A percentile compares a stretch with the other conserved stretches of the same genome.
These are phyloP conservation scores for Nakazawaea wyomingensis DNA, from an alignment of 805 yeast species.

Conservation along the genomic window DNA sequence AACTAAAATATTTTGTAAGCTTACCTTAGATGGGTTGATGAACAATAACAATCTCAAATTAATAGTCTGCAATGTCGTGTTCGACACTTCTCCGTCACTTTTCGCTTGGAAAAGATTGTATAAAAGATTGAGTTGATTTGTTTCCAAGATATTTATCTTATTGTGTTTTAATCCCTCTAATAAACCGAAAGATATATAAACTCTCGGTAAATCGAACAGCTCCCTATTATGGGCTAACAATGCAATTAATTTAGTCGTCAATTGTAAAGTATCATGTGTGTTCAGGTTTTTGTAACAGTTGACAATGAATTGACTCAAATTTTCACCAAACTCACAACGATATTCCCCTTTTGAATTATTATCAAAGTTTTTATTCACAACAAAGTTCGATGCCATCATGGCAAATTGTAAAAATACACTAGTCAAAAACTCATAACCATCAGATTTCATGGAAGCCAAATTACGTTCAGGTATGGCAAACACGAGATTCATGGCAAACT, in stretches of 20 bases:
- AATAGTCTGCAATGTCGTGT: conserved; percentile 45
- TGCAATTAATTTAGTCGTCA: conserved; percentile 31
- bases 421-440: conserved; percentile 33
- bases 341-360: conserved; percentile 36
- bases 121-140: conserved; percentile 25
- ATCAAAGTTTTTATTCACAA: conserved; percentile 28
- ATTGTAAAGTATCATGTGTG: conserved; percentile 21
- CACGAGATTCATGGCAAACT: conserved; percentile 51
- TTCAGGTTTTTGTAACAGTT: conserved; percentile 28
- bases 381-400: conserved; percentile 60
- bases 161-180: conserved; percentile 39
- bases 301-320: conserved; percentile 40
- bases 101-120: conserved; percentile 28
- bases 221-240: conserved; percentile 43
- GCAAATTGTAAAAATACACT: conserved; percentile 49
- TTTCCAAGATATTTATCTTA: conserved; percentile 16
- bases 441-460: conserved; percentile 40
- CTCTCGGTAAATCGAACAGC: conserved; percentile 66
- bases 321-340: conserved; percentile 55
- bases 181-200: conserved; percentile 55
- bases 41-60: conserved; percentile 41
- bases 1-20: conserved; percentile 26
- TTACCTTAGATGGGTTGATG: conserved; percentile 25
- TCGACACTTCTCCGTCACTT: conserved; percentile 39
- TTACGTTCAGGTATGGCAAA: conserved; percentile 44